phyloP scores from a whole-genome alignment of 2,329 filamentous ascomycete genomes.

The Teratosphaeria zuluensis region DNA sequence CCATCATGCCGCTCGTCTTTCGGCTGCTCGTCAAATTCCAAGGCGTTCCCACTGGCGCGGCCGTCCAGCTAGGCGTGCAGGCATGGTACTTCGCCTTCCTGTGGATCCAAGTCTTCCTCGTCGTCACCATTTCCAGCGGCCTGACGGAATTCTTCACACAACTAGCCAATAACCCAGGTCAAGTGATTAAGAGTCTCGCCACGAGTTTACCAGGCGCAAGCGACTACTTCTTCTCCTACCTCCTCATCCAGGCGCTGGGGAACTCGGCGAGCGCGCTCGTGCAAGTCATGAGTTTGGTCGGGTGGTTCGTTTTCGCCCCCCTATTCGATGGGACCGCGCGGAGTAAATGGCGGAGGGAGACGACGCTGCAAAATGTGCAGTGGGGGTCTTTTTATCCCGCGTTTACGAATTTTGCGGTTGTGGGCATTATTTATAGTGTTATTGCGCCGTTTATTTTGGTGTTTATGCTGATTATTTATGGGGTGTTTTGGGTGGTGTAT shows the following conservation, averaged over 20 bases:
- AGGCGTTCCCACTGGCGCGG: constrained; percentile 73
- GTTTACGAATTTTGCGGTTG: constrained; percentile 93
- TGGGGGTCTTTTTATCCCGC: constrained; percentile 86
- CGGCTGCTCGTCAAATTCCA: constrained; percentile 61
- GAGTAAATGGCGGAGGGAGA: constrained; percentile 80
- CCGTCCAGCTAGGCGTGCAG: constrained; percentile 75
- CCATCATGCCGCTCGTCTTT: constrained; percentile 73
- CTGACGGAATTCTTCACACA: constrained; percentile 55
- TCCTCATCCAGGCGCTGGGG: constrained; percentile 87
- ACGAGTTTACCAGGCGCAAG: constrained; percentile 72
- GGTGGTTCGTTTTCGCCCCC: constrained; percentile 73
- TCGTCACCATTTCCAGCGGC: constrained; percentile 77
- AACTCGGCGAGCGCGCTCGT: constrained; percentile 76
- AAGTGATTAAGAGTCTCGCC: constrained; percentile 63
- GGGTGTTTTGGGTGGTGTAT: constrained; percentile 85
- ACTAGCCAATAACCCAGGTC: constrained; percentile 55
- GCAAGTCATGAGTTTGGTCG: constrained; percentile 67
- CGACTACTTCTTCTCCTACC: constrained; percentile 98
- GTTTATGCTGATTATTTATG: constrained; percentile 89
- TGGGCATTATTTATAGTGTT: constrained; percentile 75
- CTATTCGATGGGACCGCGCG: constrained; percentile 72
- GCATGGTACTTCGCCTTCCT: constrained; percentile 88
- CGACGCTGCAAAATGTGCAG: constrained; percentile 62
- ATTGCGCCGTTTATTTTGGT: constrained; percentile 83
- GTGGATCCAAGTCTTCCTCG: constrained; percentile 86